Base-by-base conservation (phyloP, 495 filamentous ascomycete species). In the Extremus antarcticus region DNA sequence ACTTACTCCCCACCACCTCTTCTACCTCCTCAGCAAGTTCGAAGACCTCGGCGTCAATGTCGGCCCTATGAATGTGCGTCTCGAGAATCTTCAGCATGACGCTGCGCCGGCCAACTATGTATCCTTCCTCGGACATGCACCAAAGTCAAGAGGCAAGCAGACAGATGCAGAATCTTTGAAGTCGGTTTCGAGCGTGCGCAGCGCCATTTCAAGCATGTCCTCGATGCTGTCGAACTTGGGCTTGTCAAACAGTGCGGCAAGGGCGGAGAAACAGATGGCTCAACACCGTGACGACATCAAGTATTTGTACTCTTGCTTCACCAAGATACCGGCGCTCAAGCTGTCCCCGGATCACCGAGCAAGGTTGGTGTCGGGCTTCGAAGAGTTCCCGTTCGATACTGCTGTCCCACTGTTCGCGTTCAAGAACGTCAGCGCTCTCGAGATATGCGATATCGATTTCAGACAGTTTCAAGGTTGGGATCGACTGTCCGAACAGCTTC, bases 381-480 rank as follows among this genome's bases (percentile, higher is more conserved):
- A 98, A 68, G 92, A 96, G 65, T 98, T 98, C 64, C 92, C 92
- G 2, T 95, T 98, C 68, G 92, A 98, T 66, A 92, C 88, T 39
- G 92, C 92, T n/a, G 92, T 98, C 23, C 92, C 92, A 17, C 73
- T 97, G 11, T 83, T 89, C 67, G 84, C 86, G 23, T 97, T 98
- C 78, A 97, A 98, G 74, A 98, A 97, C 63, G 70, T 96, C 47
- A 89, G 88, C 69, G 83, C 86, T 10, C 75, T 98, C 61, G 92
- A 97, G 70, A 88, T 98, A 43, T 88, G 83, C 69, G 90, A 95
- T 67, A 83, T 96, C 65, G 92, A 97, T 70, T 94, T 94, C 65
- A 82, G 92, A 58, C 90, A 94, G 58, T 95, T 97, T 70, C 95
- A 87, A 68, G 92, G 92, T 43, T 98, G 92, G 92, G 92, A 97